A percentile compares a stretch with the other conserved stretches of the same genome.
These are phyloP conservation scores for Exophiala sp. DNA, from an alignment of 2,329 filamentous ascomycete genomes.

Conservation along the genomic window DNA sequence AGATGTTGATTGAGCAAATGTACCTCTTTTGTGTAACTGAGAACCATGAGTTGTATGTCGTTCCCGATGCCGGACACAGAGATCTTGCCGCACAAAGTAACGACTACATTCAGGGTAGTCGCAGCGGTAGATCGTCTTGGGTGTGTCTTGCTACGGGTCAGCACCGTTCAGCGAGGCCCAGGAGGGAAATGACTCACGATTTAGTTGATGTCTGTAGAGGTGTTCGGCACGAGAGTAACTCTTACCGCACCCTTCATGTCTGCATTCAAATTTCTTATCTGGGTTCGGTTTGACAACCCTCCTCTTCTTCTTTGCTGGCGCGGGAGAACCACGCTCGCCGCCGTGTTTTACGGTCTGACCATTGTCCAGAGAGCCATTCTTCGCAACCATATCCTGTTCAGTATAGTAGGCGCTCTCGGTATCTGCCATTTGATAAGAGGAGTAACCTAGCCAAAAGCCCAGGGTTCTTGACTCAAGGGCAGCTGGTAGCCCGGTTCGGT, in stretches of 20 bases:
- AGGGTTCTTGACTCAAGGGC: not conserved
- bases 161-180: not conserved
- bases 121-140: constrained; percentile 92
- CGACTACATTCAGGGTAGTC: constrained; percentile 87
- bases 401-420: constrained; percentile 7
- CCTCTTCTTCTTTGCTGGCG: constrained; percentile 40
- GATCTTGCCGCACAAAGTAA: constrained; percentile 87
- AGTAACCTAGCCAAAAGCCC: not conserved
- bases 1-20: constrained; percentile 37
- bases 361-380: constrained; percentile 11
- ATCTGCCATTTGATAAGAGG: constrained; percentile 15
- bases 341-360: constrained; percentile 1
- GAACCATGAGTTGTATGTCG: constrained; percentile 65
- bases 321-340: constrained; percentile 1
- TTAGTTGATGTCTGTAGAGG: constrained; percentile 92
- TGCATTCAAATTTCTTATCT: constrained; percentile 68
- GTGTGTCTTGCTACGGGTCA: constrained; percentile 61
- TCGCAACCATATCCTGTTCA: constrained; percentile 13
- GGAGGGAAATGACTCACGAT: constrained; percentile 59
- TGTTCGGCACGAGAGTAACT: constrained; percentile 96
- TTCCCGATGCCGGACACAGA: constrained; percentile 81
- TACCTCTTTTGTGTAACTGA: constrained; percentile 50
- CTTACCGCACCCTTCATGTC: constrained; percentile 84
- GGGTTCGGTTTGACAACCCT: constrained; percentile 44
- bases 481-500: not conserved